Evolutionary conservation across 306 rosid species (phyloP).

Genomic region (Medicago ruthenica): DNA sequence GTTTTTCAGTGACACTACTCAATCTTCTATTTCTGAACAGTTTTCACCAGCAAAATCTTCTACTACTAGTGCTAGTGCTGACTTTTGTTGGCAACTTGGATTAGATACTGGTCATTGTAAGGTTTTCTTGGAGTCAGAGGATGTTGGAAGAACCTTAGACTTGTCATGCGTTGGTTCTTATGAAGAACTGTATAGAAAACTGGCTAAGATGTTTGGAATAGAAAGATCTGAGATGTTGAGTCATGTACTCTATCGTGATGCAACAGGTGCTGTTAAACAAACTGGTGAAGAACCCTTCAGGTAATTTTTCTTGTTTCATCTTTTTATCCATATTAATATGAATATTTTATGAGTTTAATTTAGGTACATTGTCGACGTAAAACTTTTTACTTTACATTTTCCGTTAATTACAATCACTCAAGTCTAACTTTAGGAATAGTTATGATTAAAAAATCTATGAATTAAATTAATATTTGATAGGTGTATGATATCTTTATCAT

Average conservation of each 20-base stretch:
- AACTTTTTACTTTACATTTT: background rate
- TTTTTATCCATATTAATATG: too few relatives aligned
- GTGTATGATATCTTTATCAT: background rate
- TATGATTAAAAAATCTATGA: background rate
- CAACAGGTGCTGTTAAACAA: conserved; percentile 72
- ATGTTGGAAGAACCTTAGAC: conserved; percentile 88
- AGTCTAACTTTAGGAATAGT: background rate
- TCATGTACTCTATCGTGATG: conserved; percentile 82
- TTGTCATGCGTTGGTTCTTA: conserved; percentile 73
- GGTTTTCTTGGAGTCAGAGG: conserved; percentile 92
- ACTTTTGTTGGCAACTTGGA: conserved; percentile 66
- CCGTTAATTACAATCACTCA: background rate
- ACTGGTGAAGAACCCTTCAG: conserved; percentile 93
- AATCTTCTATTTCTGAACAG: conserved; percentile 40
- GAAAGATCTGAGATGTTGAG: conserved; percentile 70
- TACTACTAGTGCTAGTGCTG: conserved; percentile 30
- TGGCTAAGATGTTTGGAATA: conserved; percentile 84
- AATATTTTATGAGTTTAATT: too few relatives aligned
- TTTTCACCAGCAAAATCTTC: conserved; percentile 62
- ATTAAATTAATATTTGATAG: background rate
- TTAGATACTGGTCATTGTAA: conserved; percentile 84
- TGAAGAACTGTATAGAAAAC: conserved; percentile 77
- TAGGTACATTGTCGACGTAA: background rate
- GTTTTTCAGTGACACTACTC: conserved; percentile 51
- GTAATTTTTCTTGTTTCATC: conserved; percentile 24